These are phyloP conservation scores for Punctularia strigosozonata DNA, from an alignment of 768 basidiomycete species.

Conservation along the genomic window DNA sequence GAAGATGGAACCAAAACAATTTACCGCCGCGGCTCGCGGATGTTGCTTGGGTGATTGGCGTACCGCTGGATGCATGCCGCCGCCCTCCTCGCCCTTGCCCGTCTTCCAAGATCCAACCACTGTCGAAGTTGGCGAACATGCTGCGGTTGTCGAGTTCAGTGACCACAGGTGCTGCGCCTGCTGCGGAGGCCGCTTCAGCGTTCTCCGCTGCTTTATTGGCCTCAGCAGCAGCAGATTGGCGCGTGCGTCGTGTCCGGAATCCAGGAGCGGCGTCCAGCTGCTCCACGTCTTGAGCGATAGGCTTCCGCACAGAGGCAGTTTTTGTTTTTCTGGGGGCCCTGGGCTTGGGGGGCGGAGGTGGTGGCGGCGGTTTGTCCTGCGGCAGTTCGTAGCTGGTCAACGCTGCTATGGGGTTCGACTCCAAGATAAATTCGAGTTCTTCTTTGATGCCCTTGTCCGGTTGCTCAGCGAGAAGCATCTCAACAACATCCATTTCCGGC, in stretches of 20 bases:
- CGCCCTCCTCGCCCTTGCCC: slow-evolving; percentile 60
- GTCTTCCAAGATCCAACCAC: slow-evolving; percentile 78
- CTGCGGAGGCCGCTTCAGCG: slow-evolving; percentile 3
- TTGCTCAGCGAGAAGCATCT: slow-evolving; percentile 42
- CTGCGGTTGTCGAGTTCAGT: slow-evolving; percentile 59
- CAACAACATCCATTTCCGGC: slow-evolving; percentile 44
- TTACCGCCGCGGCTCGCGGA: too few species aligned
- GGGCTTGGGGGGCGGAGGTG: slow-evolving; percentile 32
- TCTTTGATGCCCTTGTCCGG: slow-evolving; percentile 41
- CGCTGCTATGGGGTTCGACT: slow-evolving; percentile 47
- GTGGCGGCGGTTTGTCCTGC: slow-evolving; percentile 46
- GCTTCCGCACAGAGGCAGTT: slow-evolving; percentile 15
- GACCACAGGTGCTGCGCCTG: slow-evolving; percentile 42
- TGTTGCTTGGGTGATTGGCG: slow-evolving; percentile 38
- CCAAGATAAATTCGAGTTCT: slow-evolving; percentile 41
- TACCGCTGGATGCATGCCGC: slow-evolving; percentile 22
- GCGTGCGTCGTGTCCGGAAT: slow-evolving; percentile 38
- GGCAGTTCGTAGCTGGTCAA: slow-evolving; percentile 62
- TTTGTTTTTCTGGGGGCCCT: slow-evolving; percentile 27
- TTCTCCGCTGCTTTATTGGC: slow-evolving; percentile 13
- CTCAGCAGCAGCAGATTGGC: slow-evolving; percentile 27
- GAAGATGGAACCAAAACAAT: too few species aligned
- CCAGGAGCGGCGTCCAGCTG: slow-evolving; percentile 30
- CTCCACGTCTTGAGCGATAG: slow-evolving; percentile 12
- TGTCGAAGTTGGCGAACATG: slow-evolving; percentile 74